phyloP scores from a whole-genome alignment of 192 early-diverging fungal species.

The Chytriomyces confervae region DNA sequence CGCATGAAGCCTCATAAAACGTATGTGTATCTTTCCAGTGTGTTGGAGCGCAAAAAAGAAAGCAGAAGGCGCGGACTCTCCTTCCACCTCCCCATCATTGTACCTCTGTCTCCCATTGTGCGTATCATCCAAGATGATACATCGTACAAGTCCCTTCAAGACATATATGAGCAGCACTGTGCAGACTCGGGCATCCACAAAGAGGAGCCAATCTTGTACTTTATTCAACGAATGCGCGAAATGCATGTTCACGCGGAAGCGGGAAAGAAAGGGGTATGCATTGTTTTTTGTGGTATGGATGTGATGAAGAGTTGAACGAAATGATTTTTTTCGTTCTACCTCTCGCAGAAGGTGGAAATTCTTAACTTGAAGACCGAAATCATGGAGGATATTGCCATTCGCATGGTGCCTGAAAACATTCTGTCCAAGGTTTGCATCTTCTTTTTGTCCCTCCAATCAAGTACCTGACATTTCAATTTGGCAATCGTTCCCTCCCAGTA shows the following conservation, averaged over 20 bases:
- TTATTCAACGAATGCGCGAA: slow-evolving; percentile 74
- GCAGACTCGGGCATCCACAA: slow-evolving; percentile 73
- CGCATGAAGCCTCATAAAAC: not conserved
- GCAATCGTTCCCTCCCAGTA: slow-evolving; percentile 52
- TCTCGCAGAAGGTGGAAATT: slow-evolving; percentile 67
- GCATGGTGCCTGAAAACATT: slow-evolving; percentile 85
- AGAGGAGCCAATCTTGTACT: slow-evolving; percentile 86
- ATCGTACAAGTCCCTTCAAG: slow-evolving; percentile 85
- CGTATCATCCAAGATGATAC: slow-evolving; percentile 94
- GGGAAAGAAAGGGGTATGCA: slow-evolving; percentile 60
- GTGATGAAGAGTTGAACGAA: not conserved
- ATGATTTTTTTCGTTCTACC: slow-evolving; percentile 16
- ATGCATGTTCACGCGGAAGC: slow-evolving; percentile 55
- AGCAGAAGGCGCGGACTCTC: slow-evolving; percentile 77
- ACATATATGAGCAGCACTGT: slow-evolving; percentile 92
- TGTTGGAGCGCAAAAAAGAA: slow-evolving; percentile 82
- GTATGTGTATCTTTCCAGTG: slow-evolving; percentile 42
- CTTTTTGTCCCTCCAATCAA: not conserved
- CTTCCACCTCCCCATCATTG: slow-evolving; percentile 89
- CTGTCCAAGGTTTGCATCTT: slow-evolving; percentile 69
- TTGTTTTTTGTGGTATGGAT: not conserved
- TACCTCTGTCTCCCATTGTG: slow-evolving; percentile 90
- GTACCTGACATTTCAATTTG: not conserved
- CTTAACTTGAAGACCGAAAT: slow-evolving; percentile 83
- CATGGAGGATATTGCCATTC: slow-evolving; percentile 82